Conservation (phyloP, 257 asterid genomes). For the Scutellaria minor region DNA sequence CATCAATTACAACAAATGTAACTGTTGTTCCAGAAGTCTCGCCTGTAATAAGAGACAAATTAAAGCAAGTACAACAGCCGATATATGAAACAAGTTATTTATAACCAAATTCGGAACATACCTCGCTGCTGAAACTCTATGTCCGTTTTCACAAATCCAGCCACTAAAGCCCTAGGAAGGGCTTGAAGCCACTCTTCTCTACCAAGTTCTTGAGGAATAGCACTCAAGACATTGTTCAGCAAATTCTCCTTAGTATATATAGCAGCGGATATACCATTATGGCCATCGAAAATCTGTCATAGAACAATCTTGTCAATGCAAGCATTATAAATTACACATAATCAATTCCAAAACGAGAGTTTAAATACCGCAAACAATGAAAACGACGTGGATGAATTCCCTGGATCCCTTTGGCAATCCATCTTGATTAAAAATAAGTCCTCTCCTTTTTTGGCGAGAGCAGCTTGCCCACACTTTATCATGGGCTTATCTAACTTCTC, state of each 20-base stretch:
- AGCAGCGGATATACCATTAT: constrained; percentile 98
- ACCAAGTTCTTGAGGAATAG: constrained; percentile 72
- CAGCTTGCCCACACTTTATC: constrained; percentile 78
- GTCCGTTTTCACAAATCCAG: constrained; percentile 98
- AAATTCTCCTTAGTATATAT: constrained; percentile 89
- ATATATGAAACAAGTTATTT: background rate
- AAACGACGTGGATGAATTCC: constrained; percentile 65
- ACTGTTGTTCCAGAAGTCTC: constrained; percentile 98
- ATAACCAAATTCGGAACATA: constrained; percentile 23
- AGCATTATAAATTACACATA: constrained; percentile 15
- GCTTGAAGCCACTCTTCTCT: constrained; percentile 98
- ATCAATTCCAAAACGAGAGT: constrained; percentile 17
- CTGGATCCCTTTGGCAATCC: constrained; percentile 72
- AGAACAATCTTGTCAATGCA: constrained; percentile 5
- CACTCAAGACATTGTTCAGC: constrained; percentile 83
- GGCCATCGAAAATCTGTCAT: constrained; percentile 91
- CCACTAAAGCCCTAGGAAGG: constrained; percentile 93
- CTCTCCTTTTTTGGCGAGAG: constrained; percentile 90
- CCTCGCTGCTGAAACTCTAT: constrained; percentile 94
- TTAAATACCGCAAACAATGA: constrained; percentile 81
- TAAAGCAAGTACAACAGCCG: constrained; percentile 13
- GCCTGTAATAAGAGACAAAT: constrained; percentile 55
- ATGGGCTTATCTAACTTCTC: constrained; percentile 77
- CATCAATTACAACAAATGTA: constrained; percentile 92
- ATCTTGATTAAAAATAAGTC: constrained; percentile 74